Base-by-base conservation (phyloP, 2,329 filamentous ascomycete species). In the Calonectria hawksworthii region DNA sequence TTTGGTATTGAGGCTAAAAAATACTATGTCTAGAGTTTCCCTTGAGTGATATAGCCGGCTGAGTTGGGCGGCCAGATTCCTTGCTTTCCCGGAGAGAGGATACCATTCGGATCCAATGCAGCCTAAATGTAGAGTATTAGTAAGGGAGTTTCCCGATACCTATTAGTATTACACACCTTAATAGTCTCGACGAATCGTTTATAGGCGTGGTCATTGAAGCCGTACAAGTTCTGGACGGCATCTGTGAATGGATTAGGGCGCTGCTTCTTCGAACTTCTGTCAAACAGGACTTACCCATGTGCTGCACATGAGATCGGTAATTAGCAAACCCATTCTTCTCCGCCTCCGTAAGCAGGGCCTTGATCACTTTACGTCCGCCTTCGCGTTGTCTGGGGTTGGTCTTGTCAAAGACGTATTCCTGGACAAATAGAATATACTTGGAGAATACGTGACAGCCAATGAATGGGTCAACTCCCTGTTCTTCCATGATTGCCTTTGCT, bases 341-440 rank as follows among this genome's bases (percentile, higher is more conserved):
- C 21, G 52, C 52, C 16, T 56, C 28, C 5, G 52, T 34, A 13
- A 56, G 52, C 4, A 56, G 30, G 28, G 52, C 52, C 18, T 56
- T n/a, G 9, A 56, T 30, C 7, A 56, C 52, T 34, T 56, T 56
- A 18, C 52, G 52, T 3, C 52, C 52, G 32, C 50, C 69, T 36
- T 72, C 50, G 21, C 61, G 61, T 10, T 64, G 59, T 44, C 61
- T 41, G 51, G 52, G 32, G 28, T 59, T 72, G 7, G 64, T 68
- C 47, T 74, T 72, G 50, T 74, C 73, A 51, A 72, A 72, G 14
- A 72, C 73, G 28, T 72, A 72, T 30, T 69, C 64, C 1, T 72
- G 64, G 44, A 72, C 64, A 65, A 74, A 72, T 16, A 74, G 30
- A 26, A 74, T 72, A n/a, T 74, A 69, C 30, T 69, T 68, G 47